These are phyloP conservation scores for Ceratorhiza oryzae-sativae DNA, from an alignment of 1,284 basidiomycete species.

Conservation along the genomic window DNA sequence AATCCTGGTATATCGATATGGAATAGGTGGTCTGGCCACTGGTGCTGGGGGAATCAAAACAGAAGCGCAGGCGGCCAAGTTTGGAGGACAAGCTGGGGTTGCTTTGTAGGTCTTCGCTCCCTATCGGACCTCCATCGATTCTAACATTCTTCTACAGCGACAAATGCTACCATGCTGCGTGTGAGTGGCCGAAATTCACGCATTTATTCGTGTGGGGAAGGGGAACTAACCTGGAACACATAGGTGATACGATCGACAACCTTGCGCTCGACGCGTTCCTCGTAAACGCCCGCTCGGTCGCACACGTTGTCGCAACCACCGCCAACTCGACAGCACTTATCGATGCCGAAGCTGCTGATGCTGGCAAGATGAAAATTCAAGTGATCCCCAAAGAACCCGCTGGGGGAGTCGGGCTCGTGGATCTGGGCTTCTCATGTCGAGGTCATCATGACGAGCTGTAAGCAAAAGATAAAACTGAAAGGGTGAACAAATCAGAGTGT, in stretches of 20 bases:
- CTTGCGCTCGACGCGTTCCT: slow-evolving; percentile 24
- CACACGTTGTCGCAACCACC: slow-evolving; percentile 30
- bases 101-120: slow-evolving; percentile 15
- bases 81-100: slow-evolving; percentile 31
- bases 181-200: neutral
- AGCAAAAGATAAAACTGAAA: neutral
- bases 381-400: neutral
- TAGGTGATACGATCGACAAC: slow-evolving; percentile 35
- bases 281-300: slow-evolving; percentile 29
- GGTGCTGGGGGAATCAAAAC: slow-evolving; percentile 28
- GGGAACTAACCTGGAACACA: neutral
- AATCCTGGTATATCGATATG: neutral
- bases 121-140: neutral
- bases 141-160: slow-evolving; percentile 3
- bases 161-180: slow-evolving; percentile 30
- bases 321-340: slow-evolving; percentile 28
- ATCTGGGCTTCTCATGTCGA: slow-evolving; percentile 13
- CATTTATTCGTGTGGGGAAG: neutral
- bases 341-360: slow-evolving; percentile 12
- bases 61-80: slow-evolving; percentile 30
- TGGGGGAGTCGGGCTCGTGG: neutral
- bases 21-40: slow-evolving; percentile 24
- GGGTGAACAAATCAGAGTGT: neutral
- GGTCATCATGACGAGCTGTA: slow-evolving; percentile 24
- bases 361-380: neutral